Base-by-base conservation (phyloP, 208 protist genomes). In the Leishmania aethiopica region DNA sequence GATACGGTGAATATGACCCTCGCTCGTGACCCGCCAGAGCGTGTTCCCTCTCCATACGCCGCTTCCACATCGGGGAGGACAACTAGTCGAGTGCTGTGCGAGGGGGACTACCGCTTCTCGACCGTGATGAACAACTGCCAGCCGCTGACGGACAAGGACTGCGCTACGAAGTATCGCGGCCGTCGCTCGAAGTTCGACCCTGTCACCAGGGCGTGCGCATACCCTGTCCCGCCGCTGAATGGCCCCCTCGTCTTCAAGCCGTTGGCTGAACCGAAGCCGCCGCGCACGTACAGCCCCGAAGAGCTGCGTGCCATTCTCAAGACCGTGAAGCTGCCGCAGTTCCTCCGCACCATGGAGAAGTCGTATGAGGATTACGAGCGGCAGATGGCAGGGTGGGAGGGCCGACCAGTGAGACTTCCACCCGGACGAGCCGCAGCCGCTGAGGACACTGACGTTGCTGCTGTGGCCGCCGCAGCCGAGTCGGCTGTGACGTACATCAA, bases 41-140 rank as follows among this genome's bases (percentile, higher is more conserved):
- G 62, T 11, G 42, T 85, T 17, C 77, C 77, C 25, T 81, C 82
- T 2, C 82, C 82, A 10, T 85, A 85, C 77, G 72, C 72, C 55
- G 82, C 77, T 8, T 53, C 72, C 35, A 79, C 73, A 42, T 73
- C 71, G 79, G 59, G 75, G 62, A 57, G 11, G n/a, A 69, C 49
- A 40, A 79, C 71, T 7, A 79, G 77, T 77, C 82, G 77, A 66
- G 77, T 85, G 37, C 66, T 85, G 60, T 85, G 82, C 73, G 59
- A 78, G 22, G 82, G 82, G 25, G 82, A 85, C 77, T 81, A 82
- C 73, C 82, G 82, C 60, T 81, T 85, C 64, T 85, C 82, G 40
- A 60, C 51, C 8, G 40, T 15, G 60, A 73, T 53, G n/a, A 67
- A 79, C 47, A 45, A 45, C 17, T 85, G 82, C 42, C 59, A 67